phyloP scores from a whole-genome alignment of 306 rosid genomes.

The Hippophae tibetana region DNA sequence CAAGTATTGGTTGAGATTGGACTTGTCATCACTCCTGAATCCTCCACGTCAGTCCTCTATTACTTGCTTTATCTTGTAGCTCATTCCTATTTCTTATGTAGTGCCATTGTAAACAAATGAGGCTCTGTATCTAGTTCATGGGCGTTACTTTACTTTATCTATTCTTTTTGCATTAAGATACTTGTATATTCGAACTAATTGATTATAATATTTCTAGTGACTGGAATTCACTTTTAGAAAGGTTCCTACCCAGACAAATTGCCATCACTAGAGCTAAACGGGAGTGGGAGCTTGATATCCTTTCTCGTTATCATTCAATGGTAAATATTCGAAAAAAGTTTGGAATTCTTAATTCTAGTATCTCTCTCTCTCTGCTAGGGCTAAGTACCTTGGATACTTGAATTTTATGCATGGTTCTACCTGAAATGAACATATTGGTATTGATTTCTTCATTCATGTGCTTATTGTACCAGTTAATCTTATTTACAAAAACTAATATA shows the following conservation, averaged over 20 bases:
- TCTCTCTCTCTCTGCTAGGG: no score
- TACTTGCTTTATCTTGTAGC: constrained; percentile 9
- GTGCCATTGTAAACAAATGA: not conserved
- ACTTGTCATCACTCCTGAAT: constrained; percentile 56
- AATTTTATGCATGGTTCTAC: no score
- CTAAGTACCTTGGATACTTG: no score
- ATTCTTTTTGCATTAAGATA: not conserved
- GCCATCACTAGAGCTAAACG: constrained; percentile 87
- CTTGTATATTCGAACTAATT: constrained; percentile 6
- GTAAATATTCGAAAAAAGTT: constrained; percentile 24
- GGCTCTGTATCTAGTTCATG: not conserved
- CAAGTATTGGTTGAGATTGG: constrained; percentile 90
- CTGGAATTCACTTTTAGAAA: constrained; percentile 83
- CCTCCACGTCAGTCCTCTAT: constrained; percentile 61
- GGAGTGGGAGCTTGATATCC: constrained; percentile 93
- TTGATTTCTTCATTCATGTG: no score
- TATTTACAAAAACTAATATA: no score
- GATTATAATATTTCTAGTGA: constrained; percentile 44
- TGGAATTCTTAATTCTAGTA: not conserved
- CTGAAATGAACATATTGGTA: no score
- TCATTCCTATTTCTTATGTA: no score
- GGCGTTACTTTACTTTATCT: not conserved
- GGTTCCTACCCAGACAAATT: constrained; percentile 77
- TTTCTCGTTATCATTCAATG: constrained; percentile 72
- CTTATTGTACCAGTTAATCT: no score